Evolutionary conservation across 768 basidiomycete genomes (phyloP).

Genomic region (Fibroporia radiculosa): DNA sequence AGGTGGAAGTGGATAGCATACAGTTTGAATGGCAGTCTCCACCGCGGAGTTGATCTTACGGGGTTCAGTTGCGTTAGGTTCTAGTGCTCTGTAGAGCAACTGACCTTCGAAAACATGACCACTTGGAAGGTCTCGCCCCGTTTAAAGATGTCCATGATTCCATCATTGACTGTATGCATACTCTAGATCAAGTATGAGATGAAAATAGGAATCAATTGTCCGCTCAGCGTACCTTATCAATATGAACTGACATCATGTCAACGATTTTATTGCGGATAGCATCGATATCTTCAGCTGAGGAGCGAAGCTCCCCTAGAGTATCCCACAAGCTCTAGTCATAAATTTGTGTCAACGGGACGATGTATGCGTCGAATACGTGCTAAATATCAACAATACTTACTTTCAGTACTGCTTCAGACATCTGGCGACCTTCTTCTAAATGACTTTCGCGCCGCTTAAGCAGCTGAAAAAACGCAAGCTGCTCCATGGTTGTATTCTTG

Average conservation of each 20-base stretch:
- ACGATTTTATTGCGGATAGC: background rate
- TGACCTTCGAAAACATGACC: background rate
- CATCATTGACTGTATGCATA: background rate
- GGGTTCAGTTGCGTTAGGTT: background rate
- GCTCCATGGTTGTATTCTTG: slow-evolving; percentile 55
- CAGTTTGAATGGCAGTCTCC: background rate
- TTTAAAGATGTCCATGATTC: background rate
- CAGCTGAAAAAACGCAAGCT: slow-evolving; percentile 39
- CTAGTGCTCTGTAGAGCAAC: background rate
- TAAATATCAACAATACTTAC: slow-evolving; percentile 4
- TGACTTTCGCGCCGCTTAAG: slow-evolving; percentile 38
- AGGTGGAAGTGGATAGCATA: background rate
- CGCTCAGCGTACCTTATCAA: slow-evolving; percentile 3
- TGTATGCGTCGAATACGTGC: background rate
- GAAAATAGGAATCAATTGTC: background rate
- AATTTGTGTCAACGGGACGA: background rate
- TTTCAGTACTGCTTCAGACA: slow-evolving; percentile 20
- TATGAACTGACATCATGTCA: background rate
- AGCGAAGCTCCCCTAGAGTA: slow-evolving; percentile 3
- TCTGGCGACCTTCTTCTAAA: slow-evolving; percentile 20
- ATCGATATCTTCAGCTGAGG: slow-evolving; percentile 5
- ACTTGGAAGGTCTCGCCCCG: background rate
- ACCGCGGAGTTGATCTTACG: slow-evolving; percentile 2
- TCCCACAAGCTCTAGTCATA: slow-evolving; percentile 8
- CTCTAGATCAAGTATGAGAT: background rate